Evolutionary conservation across 129 eudicot genomes (phyloP), one percentile per base, ranked within the genome.

Genomic region (Helichrysum umbraculigerum): DNA sequence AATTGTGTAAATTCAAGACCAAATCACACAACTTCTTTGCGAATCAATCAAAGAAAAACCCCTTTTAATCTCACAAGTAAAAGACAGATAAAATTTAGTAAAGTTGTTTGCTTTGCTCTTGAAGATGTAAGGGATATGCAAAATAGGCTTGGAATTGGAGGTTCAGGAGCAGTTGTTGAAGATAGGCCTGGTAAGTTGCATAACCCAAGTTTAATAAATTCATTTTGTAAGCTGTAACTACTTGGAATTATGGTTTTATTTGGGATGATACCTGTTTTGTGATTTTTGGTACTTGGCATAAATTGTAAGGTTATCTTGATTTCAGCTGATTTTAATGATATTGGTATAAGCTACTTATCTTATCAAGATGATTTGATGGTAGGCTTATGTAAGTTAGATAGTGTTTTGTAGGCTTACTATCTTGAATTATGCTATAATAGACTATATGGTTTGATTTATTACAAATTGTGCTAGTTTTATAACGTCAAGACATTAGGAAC

Each of bases 101-200:
- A 78, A 76, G 20, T 80, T 70, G 86, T 83, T 82, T 88, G 98
- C 78, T 90, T 78, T 66, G 93, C 91, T 28, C 83, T 85, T 71
- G 96, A 93, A 70, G 98, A 93, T 80, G 84, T 54, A 35, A 78
- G 57, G n/a, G 81, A 89, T 66, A 80, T 71, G 76, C 82, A 85
- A 75, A 77, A 54, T 21, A 76, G 81, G 70, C 64, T 82, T 16
- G 82, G 72, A 72, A 79, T 86, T 68, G 84, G 82, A 66, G 85
- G 79, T 64, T 66, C 73, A 34, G 85, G 84, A 58, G 73, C 88
- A 35, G 86, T 72, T 69, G 69, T 83, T 85, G 90, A 91, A 66
- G 86, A 88, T 77, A 85, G 82, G 63, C 83, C 83, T 61, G 89
- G 94, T 91, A 86, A 73, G 71, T 35, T 69, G 39, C 29, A 59